Evolutionary conservation across 805 yeast species (phyloP).

Genomic region (Kuraishia hungarica): DNA sequence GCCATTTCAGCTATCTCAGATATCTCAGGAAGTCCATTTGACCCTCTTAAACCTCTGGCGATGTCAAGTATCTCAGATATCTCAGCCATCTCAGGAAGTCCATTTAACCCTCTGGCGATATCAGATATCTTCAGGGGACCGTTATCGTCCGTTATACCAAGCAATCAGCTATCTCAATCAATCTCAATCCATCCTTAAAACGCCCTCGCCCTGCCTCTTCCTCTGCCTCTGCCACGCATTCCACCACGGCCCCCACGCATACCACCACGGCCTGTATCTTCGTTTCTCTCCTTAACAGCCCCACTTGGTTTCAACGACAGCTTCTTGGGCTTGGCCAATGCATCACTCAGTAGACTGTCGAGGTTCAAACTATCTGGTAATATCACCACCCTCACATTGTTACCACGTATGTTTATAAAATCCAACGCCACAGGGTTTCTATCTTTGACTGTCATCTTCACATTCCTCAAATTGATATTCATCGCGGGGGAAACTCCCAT

Average conservation of each 20-base stretch:
- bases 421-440: conserved; percentile 66
- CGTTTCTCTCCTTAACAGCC: not conserved
- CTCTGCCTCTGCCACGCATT: conserved; percentile 14
- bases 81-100: too few species aligned
- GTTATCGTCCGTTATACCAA: too few species aligned
- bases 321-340: conserved; percentile 26
- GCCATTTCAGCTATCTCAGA: too few species aligned
- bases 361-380: conserved; percentile 82
- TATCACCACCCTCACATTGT: conserved; percentile 73
- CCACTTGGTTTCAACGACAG: not conserved
- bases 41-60: too few species aligned
- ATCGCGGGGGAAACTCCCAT: conserved; percentile 82
- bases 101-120: too few species aligned
- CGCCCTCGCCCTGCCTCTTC: conserved; percentile 23
- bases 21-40: too few species aligned
- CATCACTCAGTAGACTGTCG: conserved; percentile 50
- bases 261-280: conserved; percentile 6
- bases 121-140: too few species aligned
- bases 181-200: conserved; percentile 10
- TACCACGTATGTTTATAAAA: conserved; percentile 81
- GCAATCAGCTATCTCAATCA: not conserved
- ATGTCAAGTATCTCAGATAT: too few species aligned
- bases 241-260: conserved; percentile 16
- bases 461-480: conserved; percentile 79
- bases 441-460: conserved; percentile 65